Evolutionary conservation across 495 filamentous ascomycete species (phyloP), one percentile per base, ranked within the genome.

Genomic region (Podospora fimiseda): DNA sequence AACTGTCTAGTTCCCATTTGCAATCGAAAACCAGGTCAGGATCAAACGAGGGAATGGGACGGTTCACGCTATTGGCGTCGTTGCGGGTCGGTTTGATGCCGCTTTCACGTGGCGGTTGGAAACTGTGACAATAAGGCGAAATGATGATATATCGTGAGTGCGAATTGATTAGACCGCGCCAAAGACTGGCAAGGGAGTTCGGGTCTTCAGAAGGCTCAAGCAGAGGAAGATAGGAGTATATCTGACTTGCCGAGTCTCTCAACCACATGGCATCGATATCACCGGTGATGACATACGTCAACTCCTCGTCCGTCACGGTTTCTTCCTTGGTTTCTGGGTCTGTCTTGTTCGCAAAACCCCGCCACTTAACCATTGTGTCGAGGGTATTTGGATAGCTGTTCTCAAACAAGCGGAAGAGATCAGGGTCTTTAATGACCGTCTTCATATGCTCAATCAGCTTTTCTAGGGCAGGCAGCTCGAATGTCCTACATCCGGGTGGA

Each of bases 261-360:
- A 85, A 70, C 80, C 81, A 84, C 80, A 84, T 83, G 20, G 80
- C 81, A 54, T 84, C 77, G 65, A 83, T 83, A 58, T 84, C 80
- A 21, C 81, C 80, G 11, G 81, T 84, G 56, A 84, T 81, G 22
- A 84, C 67, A 55, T 83, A 84, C 9, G 80, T 78, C 40, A 85
- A 66, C 63, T 86, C 82, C 55, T 84, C 79, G 44, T 80, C 79
- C 5, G 80, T 76, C 15, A 60, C 59, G 6, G 53, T 67, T 6
- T 61, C 45, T 50, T 63, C 58, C n/a, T 53, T 53, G 5, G 61
- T 62, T 2, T 36, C 37, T 2, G 47, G 22, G 23, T 67, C 60
- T n/a, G 66, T 66, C 15, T 19, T 52, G 48, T 62, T 68, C 18
- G 81, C 77, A 50, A 73, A 75, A 18, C 82, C 81, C 23, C 74